Conservation (phyloP, 257 asterid genomes). For the Fraxinus excelsior region DNA sequence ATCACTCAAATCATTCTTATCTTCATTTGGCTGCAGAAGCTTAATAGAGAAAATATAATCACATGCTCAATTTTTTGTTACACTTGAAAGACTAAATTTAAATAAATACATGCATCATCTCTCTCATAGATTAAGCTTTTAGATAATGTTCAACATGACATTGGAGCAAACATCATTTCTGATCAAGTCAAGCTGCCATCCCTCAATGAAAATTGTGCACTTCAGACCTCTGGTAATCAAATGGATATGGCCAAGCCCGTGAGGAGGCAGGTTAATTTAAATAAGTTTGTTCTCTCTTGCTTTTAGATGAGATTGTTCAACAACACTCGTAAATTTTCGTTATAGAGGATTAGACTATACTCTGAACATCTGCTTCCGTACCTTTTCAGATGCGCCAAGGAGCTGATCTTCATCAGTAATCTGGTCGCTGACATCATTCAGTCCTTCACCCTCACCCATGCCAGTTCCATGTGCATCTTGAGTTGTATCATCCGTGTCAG, state of each 20-base stretch:
- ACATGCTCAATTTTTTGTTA: neutral
- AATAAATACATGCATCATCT: neutral
- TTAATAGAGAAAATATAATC: neutral
- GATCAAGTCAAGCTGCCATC: neutral
- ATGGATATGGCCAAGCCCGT: neutral
- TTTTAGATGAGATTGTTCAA: neutral
- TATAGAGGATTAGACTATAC: neutral
- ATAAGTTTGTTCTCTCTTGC: neutral
- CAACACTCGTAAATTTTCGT: neutral
- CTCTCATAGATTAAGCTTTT: neutral
- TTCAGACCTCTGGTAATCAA: neutral
- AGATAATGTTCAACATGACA: neutral
- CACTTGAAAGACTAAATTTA: neutral
- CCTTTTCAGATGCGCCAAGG: slow-evolving; percentile 68
- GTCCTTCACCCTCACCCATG: slow-evolving; percentile 90
- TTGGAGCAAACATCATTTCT: neutral
- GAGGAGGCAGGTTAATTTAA: neutral
- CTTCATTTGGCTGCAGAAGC: slow-evolving; percentile 60
- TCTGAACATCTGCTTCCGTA: slow-evolving; percentile 29
- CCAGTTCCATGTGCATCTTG: slow-evolving; percentile 88
- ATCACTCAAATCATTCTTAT: slow-evolving; percentile 47
- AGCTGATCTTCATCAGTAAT: slow-evolving; percentile 93
- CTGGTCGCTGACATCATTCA: slow-evolving; percentile 87
- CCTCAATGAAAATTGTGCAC: neutral
- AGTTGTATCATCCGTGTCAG: slow-evolving; percentile 42